These are phyloP conservation scores for Colletotrichum tropicale DNA, from an alignment of 2,329 filamentous ascomycete genomes.

Conservation along the genomic window DNA sequence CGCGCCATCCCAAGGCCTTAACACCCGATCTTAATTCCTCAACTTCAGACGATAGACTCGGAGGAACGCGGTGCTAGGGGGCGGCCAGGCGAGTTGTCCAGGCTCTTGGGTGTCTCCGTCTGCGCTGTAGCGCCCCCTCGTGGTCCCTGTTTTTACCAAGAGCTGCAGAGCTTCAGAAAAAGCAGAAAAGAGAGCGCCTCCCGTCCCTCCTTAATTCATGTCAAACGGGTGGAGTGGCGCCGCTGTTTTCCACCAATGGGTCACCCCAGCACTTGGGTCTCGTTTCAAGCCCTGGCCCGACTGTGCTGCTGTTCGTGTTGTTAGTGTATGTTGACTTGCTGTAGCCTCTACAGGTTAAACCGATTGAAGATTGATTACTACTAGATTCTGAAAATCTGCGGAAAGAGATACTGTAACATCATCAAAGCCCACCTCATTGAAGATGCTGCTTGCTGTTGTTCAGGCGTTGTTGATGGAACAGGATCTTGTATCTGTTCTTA, in stretches of 20 bases:
- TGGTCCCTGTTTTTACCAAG: background rate
- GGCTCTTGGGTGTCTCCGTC: background rate
- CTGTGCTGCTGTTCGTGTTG: background rate
- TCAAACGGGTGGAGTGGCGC: constrained; percentile 12
- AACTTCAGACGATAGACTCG: constrained; percentile 12
- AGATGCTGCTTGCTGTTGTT: background rate
- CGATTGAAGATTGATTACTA: background rate
- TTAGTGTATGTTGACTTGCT: background rate
- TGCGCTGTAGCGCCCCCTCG: background rate
- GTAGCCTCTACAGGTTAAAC: background rate
- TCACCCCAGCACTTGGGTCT: background rate
- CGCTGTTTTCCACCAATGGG: background rate
- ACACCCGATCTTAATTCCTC: background rate
- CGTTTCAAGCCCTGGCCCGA: background rate
- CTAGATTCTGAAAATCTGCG: background rate
- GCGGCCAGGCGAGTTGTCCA: background rate
- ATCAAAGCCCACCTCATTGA: background rate
- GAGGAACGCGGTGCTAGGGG: background rate
- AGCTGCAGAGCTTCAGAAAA: background rate
- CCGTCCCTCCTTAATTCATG: constrained; percentile 16
- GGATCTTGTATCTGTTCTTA: background rate
- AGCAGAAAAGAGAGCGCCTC: background rate
- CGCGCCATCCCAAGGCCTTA: background rate
- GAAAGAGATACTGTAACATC: background rate
- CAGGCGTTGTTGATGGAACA: background rate